phyloP scores from a whole-genome alignment of 768 basidiomycete genomes.

The Phylloporus scabripes region DNA sequence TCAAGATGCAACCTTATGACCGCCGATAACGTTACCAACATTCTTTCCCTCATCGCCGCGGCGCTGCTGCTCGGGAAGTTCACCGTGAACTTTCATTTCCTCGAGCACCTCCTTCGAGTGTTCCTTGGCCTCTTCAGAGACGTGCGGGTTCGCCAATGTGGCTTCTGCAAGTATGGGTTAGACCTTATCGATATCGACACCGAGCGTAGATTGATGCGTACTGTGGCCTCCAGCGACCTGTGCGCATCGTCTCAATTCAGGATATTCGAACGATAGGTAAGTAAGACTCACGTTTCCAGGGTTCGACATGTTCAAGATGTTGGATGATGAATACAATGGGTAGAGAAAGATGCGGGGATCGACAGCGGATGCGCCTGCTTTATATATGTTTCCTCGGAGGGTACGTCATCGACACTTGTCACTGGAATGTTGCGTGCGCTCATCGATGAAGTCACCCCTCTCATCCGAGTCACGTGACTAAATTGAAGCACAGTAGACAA shows the following conservation, averaged over 20 bases:
- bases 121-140: constrained; percentile 20
- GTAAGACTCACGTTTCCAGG: constrained; percentile 15
- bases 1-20: constrained; percentile 13
- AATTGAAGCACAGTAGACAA: background rate
- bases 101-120: constrained; percentile 23
- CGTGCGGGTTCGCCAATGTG: constrained; percentile 21
- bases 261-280: background rate
- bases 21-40: constrained; percentile 16
- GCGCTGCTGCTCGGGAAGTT: constrained; percentile 13
- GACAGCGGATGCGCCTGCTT: background rate
- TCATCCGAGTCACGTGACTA: background rate
- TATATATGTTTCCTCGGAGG: constrained; percentile 8
- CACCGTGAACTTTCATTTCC: constrained; percentile 14
- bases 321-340: background rate
- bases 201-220: background rate
- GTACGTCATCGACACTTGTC: constrained; percentile 8
- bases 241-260: background rate
- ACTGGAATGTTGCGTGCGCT: background rate
- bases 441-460: constrained; percentile 7
- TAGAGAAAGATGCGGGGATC: background rate
- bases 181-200: background rate
- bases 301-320: constrained; percentile 10
- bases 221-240: constrained; percentile 17
- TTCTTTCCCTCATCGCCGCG: constrained; percentile 4
- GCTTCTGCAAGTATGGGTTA: constrained; percentile 16